Evolutionary conservation across 352 stramenopile genomes (phyloP).

Genomic region (Lagenidium sp.): DNA sequence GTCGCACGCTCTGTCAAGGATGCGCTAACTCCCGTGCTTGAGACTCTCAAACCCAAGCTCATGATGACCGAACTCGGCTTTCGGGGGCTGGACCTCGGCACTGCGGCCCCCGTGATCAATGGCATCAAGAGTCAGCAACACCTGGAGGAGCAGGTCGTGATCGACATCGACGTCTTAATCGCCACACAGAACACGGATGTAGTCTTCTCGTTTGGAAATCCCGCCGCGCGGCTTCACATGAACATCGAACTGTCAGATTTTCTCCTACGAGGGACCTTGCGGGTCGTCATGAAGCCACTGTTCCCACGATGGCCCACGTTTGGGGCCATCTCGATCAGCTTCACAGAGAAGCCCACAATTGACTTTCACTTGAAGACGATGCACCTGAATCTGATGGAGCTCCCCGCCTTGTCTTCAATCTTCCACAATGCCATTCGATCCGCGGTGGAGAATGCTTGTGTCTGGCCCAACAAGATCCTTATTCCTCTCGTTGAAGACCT

Average conservation of each 20-base stretch:
- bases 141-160: conserved; percentile 32
- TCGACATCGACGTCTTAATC: conserved; percentile 32
- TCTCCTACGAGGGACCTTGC: conserved; percentile 27
- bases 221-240: conserved; percentile 21
- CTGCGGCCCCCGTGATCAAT: conserved; percentile 27
- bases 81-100: conserved; percentile 29
- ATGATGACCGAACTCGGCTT: conserved; percentile 33
- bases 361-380: conserved; percentile 35
- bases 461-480: conserved; percentile 38
- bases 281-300: conserved; percentile 31
- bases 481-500: conserved; percentile 34
- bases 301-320: conserved; percentile 37
- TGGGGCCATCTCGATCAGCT: conserved; percentile 26
- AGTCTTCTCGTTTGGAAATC: conserved; percentile 30
- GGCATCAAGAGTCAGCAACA: conserved; percentile 29
- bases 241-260: conserved; percentile 35
- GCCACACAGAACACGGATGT: conserved; percentile 34
- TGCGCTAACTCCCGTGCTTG: conserved; percentile 21
- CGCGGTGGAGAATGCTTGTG: conserved; percentile 20
- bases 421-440: conserved; percentile 27
- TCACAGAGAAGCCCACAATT: conserved; percentile 33
- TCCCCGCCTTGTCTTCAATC: conserved; percentile 29
- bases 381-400: conserved; percentile 32
- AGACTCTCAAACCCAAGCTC: conserved; percentile 28
- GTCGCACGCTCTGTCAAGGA: conserved; percentile 26